Evolutionary conservation across 2,329 filamentous ascomycete genomes (phyloP).

Genomic region (Fusarium caatingaense): DNA sequence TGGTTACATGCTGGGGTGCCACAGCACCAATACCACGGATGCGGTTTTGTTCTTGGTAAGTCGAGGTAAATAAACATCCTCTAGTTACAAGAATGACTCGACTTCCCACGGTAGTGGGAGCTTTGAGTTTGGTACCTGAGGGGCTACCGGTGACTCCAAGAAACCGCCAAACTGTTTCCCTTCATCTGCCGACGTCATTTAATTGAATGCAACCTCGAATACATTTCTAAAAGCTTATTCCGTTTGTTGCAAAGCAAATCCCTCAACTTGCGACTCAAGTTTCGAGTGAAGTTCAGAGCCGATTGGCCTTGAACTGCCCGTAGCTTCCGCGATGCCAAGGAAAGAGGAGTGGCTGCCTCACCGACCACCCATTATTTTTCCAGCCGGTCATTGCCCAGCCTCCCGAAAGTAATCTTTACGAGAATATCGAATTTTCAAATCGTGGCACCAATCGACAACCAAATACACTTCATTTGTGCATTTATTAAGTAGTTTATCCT

Average conservation of each 20-base stretch:
- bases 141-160: neutral
- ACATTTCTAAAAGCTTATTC: neutral
- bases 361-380: conserved; percentile 17
- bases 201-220: conserved; percentile 12
- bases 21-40: conserved; percentile 28
- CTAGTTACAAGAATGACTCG: neutral
- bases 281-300: neutral
- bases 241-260: neutral
- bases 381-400: conserved; percentile 7
- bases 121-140: conserved; percentile 7
- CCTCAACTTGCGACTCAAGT: neutral
- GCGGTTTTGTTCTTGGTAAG: neutral
- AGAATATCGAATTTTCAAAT: neutral
- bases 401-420: conserved; percentile 7
- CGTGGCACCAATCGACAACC: conserved; percentile 39
- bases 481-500: too few relatives aligned
- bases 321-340: conserved; percentile 35
- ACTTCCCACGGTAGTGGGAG: neutral
- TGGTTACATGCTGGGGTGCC: conserved; percentile 17
- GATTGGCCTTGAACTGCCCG: conserved; percentile 14
- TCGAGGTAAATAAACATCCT: neutral
- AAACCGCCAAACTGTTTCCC: neutral
- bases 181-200: conserved; percentile 10
- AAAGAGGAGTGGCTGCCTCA: conserved; percentile 22
- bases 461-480: neutral